These are phyloP conservation scores for Cryptococcus sp. DNA, from an alignment of 1,284 basidiomycete species.

Conservation along the genomic window DNA sequence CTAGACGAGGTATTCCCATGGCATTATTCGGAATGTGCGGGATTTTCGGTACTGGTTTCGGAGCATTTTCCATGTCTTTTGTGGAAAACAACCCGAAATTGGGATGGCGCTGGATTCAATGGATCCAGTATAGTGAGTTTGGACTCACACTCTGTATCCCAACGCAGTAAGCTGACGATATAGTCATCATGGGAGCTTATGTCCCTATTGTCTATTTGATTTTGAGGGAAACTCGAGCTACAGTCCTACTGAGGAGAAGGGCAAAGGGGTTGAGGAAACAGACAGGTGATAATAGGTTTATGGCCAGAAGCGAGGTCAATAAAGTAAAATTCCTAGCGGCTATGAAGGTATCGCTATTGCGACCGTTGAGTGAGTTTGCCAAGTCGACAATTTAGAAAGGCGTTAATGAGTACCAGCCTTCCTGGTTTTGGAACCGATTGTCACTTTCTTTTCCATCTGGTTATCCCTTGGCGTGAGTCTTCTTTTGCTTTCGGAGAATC, in stretches of 20 bases:
- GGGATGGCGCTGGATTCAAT: slow-evolving; percentile 76
- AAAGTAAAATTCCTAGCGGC: slow-evolving; percentile 32
- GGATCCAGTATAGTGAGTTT: slow-evolving; percentile 61
- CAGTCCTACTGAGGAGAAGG: slow-evolving; percentile 37
- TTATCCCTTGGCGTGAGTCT: slow-evolving; percentile 55
- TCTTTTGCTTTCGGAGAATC: not conserved
- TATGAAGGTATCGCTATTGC: slow-evolving; percentile 28
- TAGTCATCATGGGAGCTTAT: too few relatives aligned
- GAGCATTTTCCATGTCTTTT: slow-evolving; percentile 64
- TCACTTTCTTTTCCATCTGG: slow-evolving; percentile 70
- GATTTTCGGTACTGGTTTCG: slow-evolving; percentile 60
- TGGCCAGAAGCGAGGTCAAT: slow-evolving; percentile 42
- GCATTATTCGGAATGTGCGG: slow-evolving; percentile 59
- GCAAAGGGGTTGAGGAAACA: slow-evolving; percentile 34
- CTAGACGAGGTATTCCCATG: slow-evolving; percentile 59
- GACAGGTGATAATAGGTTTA: slow-evolving; percentile 31
- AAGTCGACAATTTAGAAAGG: too few relatives aligned
- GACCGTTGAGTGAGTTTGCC: slow-evolving; percentile 25
- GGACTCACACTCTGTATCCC: not conserved
- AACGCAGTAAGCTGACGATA: slow-evolving; percentile 11
- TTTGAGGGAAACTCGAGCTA: slow-evolving; percentile 43
- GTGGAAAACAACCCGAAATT: slow-evolving; percentile 60
- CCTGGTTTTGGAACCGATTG: slow-evolving; percentile 68
- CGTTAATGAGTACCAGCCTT: slow-evolving; percentile 50
- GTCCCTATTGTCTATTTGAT: slow-evolving; percentile 32